Conservation (phyloP, 768 basidiomycete species). For the Trametes punicea region DNA sequence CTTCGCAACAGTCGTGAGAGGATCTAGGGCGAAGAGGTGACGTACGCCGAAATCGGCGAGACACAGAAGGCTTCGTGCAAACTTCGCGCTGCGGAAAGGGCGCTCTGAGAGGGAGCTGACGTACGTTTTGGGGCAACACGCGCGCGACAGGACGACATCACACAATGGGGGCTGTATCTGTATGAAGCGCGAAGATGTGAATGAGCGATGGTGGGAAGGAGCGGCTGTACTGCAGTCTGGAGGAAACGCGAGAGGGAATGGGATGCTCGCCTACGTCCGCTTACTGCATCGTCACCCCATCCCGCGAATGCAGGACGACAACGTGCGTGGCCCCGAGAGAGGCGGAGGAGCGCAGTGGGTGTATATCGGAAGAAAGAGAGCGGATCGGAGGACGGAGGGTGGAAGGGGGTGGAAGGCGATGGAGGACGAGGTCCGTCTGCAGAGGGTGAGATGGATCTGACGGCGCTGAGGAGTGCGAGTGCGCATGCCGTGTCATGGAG, state of each 20-base stretch:
- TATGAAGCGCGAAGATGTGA: neutral
- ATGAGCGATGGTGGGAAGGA: neutral
- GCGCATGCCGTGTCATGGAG: too few relatives aligned
- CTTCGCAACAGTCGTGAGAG: slow-evolving; percentile 4
- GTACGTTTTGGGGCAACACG: neutral
- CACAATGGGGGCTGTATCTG: neutral
- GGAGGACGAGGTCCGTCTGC: neutral
- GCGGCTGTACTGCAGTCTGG: neutral
- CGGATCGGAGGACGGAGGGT: slow-evolving; percentile 5
- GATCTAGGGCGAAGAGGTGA: slow-evolving; percentile 2
- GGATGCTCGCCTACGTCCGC: too few relatives aligned
- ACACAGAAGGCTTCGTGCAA: slow-evolving; percentile 11
- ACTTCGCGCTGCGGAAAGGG: slow-evolving; percentile 10
- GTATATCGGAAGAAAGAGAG: slow-evolving; percentile 6
- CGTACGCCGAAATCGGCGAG: slow-evolving; percentile 14
- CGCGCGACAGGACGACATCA: neutral
- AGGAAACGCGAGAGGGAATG: neutral
- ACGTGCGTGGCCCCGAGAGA: neutral
- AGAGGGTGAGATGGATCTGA: neutral
- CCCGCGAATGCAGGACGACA: too few relatives aligned
- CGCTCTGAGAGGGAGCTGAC: slow-evolving; percentile 11
- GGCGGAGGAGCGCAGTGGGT: neutral
- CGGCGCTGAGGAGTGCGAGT: neutral
- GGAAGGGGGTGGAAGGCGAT: neutral
- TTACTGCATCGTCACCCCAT: too few relatives aligned